Evolutionary conservation across 345 rosid species (phyloP).

Genomic region (Populus tremula): DNA sequence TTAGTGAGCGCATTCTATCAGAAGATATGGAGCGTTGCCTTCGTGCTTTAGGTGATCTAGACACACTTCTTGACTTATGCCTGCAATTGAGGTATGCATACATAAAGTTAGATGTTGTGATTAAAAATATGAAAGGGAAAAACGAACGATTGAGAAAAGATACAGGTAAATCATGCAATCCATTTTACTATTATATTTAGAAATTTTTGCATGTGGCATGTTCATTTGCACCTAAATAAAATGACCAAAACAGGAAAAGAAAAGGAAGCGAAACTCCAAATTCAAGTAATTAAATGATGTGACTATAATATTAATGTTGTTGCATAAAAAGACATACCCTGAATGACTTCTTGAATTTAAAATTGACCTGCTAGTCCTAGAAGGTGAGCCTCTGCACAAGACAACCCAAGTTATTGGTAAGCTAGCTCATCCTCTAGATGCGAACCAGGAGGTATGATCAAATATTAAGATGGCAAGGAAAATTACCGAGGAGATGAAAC

Average conservation of each 20-base stretch:
- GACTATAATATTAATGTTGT: neutral
- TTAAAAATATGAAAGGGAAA: neutral
- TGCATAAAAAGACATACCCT: constrained; percentile 37
- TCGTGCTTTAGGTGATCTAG: constrained; percentile 53
- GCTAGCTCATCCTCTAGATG: neutral
- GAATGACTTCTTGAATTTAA: constrained; percentile 69
- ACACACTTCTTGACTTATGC: constrained; percentile 62
- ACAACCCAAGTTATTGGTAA: constrained; percentile 8
- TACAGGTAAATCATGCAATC: neutral
- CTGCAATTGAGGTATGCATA: constrained; percentile 30
- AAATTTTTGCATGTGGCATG: neutral
- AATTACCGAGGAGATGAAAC: constrained; percentile 37
- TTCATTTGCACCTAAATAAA: neutral
- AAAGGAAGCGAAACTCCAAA: neutral
- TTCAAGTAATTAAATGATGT: neutral
- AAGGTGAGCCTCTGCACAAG: constrained; percentile 49
- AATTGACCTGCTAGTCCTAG: constrained; percentile 48
- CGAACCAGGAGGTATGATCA: neutral
- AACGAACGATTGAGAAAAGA: neutral
- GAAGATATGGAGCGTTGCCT: constrained; percentile 37
- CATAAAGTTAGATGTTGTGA: constrained; percentile 10
- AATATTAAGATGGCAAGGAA: neutral
- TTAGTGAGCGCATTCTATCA: constrained; percentile 38
- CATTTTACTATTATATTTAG: neutral
- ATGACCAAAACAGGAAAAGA: neutral